These are phyloP conservation scores for Erodium texanum DNA, from an alignment of 441 rosid species.

Conservation along the genomic window DNA sequence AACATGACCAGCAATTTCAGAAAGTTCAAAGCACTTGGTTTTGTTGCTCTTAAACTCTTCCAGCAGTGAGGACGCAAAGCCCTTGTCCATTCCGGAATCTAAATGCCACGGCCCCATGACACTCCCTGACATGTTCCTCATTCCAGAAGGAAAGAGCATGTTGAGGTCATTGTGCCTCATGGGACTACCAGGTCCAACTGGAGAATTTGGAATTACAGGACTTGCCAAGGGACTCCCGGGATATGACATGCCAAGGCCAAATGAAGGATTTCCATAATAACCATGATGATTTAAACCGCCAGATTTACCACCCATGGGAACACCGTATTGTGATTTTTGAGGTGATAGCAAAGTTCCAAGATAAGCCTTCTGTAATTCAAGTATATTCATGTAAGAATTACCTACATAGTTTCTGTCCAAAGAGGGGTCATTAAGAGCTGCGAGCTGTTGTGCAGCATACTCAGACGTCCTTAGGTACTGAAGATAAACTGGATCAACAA, in stretches of 20 bases:
- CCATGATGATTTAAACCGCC: constrained; percentile 46
- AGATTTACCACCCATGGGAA: constrained; percentile 41
- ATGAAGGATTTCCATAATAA: constrained; percentile 50
- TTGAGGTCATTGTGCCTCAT: constrained; percentile 51
- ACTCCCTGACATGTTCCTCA: constrained; percentile 45
- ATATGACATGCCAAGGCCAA: constrained; percentile 53
- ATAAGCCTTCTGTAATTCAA: constrained; percentile 64
- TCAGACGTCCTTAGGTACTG: constrained; percentile 49
- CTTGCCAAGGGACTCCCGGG: constrained; percentile 64
- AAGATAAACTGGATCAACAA: constrained; percentile 56
- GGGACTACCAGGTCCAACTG: constrained; percentile 53
- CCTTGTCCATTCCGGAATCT: constrained; percentile 45
- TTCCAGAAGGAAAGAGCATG: constrained; percentile 43
- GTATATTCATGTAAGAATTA: constrained; percentile 46
- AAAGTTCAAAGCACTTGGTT: constrained; percentile 60
- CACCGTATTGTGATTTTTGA: constrained; percentile 57
- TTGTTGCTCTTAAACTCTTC: constrained; percentile 82
- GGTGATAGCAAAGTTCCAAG: constrained; percentile 45
- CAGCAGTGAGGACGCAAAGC: constrained; percentile 60
- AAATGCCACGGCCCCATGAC: constrained; percentile 60
- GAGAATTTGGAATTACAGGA: constrained; percentile 48
- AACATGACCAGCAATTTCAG: constrained; percentile 66
- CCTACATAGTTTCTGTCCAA: constrained; percentile 47
- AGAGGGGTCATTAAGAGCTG: constrained; percentile 41
- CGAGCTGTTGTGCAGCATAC: constrained; percentile 35